phyloP scores from a whole-genome alignment of 1,284 basidiomycete species.

The Malassezia restricta region DNA sequence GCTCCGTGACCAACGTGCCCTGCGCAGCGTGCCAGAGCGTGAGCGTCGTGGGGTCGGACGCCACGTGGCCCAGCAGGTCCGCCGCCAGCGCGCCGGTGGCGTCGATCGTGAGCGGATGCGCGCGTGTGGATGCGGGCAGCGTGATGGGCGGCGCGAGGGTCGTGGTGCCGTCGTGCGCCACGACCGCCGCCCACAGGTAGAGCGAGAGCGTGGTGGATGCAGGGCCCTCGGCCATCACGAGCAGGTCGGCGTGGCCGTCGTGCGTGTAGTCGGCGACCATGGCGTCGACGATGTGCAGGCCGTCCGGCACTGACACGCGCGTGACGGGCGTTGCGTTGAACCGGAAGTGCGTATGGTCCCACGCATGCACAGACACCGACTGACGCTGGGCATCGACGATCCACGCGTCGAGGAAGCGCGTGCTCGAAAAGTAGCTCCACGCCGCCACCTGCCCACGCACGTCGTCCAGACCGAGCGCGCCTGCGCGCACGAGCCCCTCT shows the following conservation, averaged over 20 bases:
- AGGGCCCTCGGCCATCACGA: slow-evolving; percentile 58
- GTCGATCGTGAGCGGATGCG: slow-evolving; percentile 78
- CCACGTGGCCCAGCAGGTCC: slow-evolving; percentile 65
- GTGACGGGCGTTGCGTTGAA: slow-evolving; percentile 53
- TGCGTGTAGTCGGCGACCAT: slow-evolving; percentile 86
- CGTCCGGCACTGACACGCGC: slow-evolving; percentile 29
- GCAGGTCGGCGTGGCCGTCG: slow-evolving; percentile 74
- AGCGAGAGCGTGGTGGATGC: slow-evolving; percentile 18
- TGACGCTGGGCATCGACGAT: slow-evolving; percentile 61
- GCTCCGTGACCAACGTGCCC: slow-evolving; percentile 7
- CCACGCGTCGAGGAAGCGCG: slow-evolving; percentile 66
- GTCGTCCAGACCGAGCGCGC: slow-evolving; percentile 60
- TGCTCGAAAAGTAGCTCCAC: slow-evolving; percentile 86
- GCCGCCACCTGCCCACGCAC: slow-evolving; percentile 64
- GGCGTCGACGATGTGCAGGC: slow-evolving; percentile 54
- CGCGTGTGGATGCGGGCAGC: slow-evolving; percentile 56
- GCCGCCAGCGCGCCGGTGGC: slow-evolving; percentile 75
- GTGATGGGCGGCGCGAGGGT: slow-evolving; percentile 43
- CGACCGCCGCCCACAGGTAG: slow-evolving; percentile 12
- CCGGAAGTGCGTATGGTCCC: slow-evolving; percentile 60
- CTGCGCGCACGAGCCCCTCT: slow-evolving; percentile 70
- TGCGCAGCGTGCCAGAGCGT: slow-evolving; percentile 29
- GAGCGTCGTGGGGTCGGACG: slow-evolving; percentile 17
- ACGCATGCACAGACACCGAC: slow-evolving; percentile 62
- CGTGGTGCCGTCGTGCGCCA: slow-evolving; percentile 6